These are phyloP conservation scores for Hippophae rhamnoides DNA, from an alignment of 306 rosid species.

Conservation along the genomic window DNA sequence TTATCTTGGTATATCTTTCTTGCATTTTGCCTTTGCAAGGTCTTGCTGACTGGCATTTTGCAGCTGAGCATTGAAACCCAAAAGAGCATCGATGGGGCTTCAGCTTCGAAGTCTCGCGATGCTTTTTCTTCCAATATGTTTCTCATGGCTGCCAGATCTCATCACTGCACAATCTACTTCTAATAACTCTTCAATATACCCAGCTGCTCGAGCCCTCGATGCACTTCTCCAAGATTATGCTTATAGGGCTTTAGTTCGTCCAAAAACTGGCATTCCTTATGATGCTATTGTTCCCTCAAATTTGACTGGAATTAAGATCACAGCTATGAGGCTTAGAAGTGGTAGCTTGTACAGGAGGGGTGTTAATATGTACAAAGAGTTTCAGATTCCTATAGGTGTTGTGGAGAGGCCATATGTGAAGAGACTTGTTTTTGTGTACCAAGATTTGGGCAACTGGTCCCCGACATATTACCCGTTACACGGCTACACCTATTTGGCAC, in stretches of 20 bases:
- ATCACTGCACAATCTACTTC: slow-evolving; percentile 27
- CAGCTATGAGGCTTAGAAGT: slow-evolving; percentile 44
- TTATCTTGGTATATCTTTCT: slow-evolving; percentile 12
- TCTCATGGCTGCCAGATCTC: slow-evolving; percentile 30
- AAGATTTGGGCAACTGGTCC: slow-evolving; percentile 63
- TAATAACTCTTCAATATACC: slow-evolving; percentile 14
- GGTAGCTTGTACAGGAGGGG: slow-evolving; percentile 82
- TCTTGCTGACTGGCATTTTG: slow-evolving; percentile 25
- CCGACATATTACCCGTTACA: slow-evolving; percentile 42
- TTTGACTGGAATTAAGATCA: slow-evolving; percentile 27
- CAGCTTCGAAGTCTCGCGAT: slow-evolving; percentile 37
- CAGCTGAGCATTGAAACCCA: slow-evolving; percentile 25
- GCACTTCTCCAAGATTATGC: slow-evolving; percentile 36
- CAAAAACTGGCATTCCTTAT: slow-evolving; percentile 24
- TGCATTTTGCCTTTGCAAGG: slow-evolving; percentile 1
- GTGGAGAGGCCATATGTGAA: slow-evolving; percentile 48
- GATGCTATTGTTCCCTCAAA: slow-evolving; percentile 24
- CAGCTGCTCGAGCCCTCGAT: slow-evolving; percentile 14
- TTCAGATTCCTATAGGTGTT: slow-evolving; percentile 44
- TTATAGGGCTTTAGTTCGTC: slow-evolving; percentile 23
- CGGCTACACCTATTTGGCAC: slow-evolving; percentile 64
- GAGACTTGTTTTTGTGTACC: slow-evolving; percentile 90
- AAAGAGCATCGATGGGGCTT: slow-evolving; percentile 55
- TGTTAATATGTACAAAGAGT: slow-evolving; percentile 45
- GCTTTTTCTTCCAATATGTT: slow-evolving; percentile 35